Evolutionary conservation across 495 filamentous ascomycete species (phyloP), one percentile per base, ranked within the genome.

Genomic region (Neurospora africana): DNA sequence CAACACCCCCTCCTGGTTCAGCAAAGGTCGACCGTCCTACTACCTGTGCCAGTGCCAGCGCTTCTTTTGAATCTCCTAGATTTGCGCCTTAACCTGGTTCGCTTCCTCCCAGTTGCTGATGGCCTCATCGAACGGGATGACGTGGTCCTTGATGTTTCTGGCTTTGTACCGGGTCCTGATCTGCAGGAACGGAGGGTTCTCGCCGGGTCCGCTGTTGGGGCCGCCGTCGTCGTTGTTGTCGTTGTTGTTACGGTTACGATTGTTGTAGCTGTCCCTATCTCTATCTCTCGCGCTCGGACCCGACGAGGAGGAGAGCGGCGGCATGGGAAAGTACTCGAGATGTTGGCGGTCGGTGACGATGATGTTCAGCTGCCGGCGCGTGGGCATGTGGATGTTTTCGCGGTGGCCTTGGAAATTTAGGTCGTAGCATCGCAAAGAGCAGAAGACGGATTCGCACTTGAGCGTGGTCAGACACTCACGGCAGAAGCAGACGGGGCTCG

Each of bases 351-450:
- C 78, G 15, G 75, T 70, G 2, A 77, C 73, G 6, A 74, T 73
- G 6, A 76, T 68, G 7, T 73, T 74, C 4, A 71, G 68, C 58
- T 35, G 75, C 68, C 74, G 74, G 21, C 82, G 76, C 68, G 69
- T 72, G 5, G 77, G 79, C 44, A 84, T 47, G 75, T 86, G 84
- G 33, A 82, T 76, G 5, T 70, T 70, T 43, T 83, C 80, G 23
- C 82, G 82, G 70, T 86, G 84, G 1, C 68, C 73, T 47, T 79
- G 79, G 69, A 85, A 83, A 74, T 84, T 79, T 58, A 69, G 69
- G 21, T 74, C 77, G 23, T 82, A 81, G 74, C 84, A 86, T 36
- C 75, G 74, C 13, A 74, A 71, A 27, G 82, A 81, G 73, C 84
- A 86, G 76, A 80, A 86, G 0, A 75, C 30, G 0, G 82, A 80